Evolutionary conservation across 164 flowering plant genomes (phyloP).

Genomic region (Euptelea pleiosperma): DNA sequence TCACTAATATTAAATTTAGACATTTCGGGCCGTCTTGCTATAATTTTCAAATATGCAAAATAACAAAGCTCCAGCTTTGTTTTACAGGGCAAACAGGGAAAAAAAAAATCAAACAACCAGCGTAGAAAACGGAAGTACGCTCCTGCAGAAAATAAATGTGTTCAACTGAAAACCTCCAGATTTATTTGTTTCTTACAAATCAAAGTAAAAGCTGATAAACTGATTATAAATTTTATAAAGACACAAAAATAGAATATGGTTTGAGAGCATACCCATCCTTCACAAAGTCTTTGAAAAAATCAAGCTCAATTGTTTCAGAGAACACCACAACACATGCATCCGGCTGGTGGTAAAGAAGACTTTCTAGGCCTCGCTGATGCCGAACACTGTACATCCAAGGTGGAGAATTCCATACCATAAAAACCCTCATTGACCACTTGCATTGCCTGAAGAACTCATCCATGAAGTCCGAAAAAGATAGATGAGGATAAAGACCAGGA

Average conservation of each 20-base stretch:
- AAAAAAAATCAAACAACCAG: no score
- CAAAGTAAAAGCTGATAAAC: background rate
- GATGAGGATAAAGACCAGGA: constrained; percentile 57
- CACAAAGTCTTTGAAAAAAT: constrained; percentile 75
- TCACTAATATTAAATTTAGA: no score
- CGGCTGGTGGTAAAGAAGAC: constrained; percentile 64
- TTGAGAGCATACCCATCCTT: constrained; percentile 69
- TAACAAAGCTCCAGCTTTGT: background rate
- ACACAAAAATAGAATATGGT: background rate
- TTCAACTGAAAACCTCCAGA: background rate
- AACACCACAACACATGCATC: constrained; percentile 88
- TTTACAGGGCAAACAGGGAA: no score
- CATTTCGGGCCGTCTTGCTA: background rate
- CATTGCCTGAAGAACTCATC: constrained; percentile 61
- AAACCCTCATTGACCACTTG: constrained; percentile 62
- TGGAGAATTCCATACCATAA: constrained; percentile 97
- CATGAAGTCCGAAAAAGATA: constrained; percentile 77
- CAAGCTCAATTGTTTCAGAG: constrained; percentile 89
- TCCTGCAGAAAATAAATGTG: no score
- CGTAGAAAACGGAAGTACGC: no score
- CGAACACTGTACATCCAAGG: constrained; percentile 86
- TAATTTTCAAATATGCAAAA: background rate
- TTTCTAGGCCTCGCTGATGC: constrained; percentile 83
- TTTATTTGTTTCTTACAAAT: background rate
- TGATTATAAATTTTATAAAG: background rate